Conservation (phyloP, 305 asterid genomes). For the Solanum chacoense region DNA sequence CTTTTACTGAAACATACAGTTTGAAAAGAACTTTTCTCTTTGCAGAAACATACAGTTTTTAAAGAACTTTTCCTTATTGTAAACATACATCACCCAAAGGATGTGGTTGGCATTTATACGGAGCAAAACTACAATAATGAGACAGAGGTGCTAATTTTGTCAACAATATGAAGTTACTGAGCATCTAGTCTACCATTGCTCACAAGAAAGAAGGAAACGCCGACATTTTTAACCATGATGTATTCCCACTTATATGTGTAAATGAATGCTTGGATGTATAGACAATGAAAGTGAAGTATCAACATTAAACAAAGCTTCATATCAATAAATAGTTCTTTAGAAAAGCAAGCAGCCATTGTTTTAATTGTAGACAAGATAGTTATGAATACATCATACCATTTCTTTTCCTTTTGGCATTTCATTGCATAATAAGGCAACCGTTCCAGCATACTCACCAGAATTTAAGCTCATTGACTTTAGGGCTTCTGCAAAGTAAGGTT, state of each 20-base stretch:
- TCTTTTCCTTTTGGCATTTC: slow-evolving; percentile 23
- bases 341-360: not conserved
- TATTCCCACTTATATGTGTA: not conserved
- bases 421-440: slow-evolving; percentile 31
- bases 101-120: too few relatives aligned
- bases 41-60: too few relatives aligned
- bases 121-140: too few relatives aligned
- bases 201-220: not conserved
- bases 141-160: too few relatives aligned
- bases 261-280: not conserved
- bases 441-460: slow-evolving; percentile 36
- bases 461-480: slow-evolving; percentile 34
- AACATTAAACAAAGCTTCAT: not conserved
- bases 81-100: too few relatives aligned
- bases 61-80: too few relatives aligned
- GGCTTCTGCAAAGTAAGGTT: slow-evolving; percentile 32
- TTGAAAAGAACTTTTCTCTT: not conserved
- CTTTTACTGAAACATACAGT: not conserved
- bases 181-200: not conserved
- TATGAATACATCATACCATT: slow-evolving; percentile 19
- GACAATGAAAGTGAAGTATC: not conserved
- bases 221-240: not conserved
- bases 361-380: not conserved
- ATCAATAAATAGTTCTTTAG: not conserved
- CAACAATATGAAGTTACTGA: too few relatives aligned